phyloP scores from a whole-genome alignment of 305 asterid genomes.

The Andrographis paniculata region DNA sequence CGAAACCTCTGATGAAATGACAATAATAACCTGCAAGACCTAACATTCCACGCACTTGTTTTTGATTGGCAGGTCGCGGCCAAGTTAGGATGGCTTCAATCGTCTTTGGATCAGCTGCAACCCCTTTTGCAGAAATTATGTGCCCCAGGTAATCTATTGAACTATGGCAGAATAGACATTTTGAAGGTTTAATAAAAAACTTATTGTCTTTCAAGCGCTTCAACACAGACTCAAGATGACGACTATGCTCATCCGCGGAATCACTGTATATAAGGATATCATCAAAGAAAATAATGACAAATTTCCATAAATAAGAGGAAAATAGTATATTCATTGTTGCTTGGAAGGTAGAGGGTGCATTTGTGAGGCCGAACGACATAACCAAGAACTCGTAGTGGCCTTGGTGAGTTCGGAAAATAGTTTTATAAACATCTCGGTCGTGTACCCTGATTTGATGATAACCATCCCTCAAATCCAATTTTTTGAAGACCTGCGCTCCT shows the following conservation, averaged over 20 bases:
- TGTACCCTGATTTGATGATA: conserved; percentile 4
- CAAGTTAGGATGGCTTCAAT: not conserved
- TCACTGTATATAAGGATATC: conserved; percentile 9
- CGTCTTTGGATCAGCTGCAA: not conserved
- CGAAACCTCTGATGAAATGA: not conserved
- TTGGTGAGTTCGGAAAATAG: not conserved
- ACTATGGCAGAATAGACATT: not conserved
- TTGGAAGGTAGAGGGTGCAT: conserved; percentile 9
- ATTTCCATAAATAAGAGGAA: not conserved
- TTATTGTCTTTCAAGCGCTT: rapidly evolving
- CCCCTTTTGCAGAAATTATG: not conserved
- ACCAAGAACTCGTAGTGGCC: not conserved
- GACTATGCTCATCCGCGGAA: not conserved
- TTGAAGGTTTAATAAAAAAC: not conserved
- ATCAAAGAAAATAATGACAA: conserved; percentile 2
- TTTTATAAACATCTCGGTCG: not conserved
- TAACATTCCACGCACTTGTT: not conserved
- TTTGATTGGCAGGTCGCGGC: not conserved
- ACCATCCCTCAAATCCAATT: not conserved
- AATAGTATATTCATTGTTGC: not conserved
- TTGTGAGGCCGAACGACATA: conserved; percentile 2
- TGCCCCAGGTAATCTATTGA: conserved; percentile 1
- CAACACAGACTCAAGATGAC: not conserved
- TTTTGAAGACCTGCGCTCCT: not conserved
- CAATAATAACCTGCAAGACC: not conserved